Conservation (phyloP, 2,329 filamentous ascomycete species). For the Sporothrix sp. region DNA sequence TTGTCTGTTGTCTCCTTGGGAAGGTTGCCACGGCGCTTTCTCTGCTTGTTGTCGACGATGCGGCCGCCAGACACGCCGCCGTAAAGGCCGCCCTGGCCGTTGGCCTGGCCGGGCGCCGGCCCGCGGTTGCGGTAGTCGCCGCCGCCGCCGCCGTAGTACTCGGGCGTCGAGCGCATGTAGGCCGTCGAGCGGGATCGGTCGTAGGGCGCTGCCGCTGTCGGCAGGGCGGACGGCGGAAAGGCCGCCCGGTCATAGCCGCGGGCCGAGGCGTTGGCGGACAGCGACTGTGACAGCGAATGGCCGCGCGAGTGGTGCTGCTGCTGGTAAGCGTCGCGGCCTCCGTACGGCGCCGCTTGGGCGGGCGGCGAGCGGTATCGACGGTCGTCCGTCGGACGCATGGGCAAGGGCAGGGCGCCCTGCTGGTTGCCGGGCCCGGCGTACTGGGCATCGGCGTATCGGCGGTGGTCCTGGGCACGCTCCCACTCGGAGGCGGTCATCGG, state of each 20-base stretch:
- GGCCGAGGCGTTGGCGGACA: neutral
- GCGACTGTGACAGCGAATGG: conserved; percentile 11
- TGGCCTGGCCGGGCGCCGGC: conserved; percentile 30
- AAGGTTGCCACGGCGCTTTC: conserved; percentile 69
- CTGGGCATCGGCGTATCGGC: too few species aligned
- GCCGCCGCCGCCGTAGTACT: too few species aligned
- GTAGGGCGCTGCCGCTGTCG: neutral
- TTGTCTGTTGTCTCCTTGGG: conserved; percentile 85
- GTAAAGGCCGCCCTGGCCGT: neutral
- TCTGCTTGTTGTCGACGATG: conserved; percentile 39
- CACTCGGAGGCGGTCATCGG: too few species aligned
- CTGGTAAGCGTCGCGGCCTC: too few species aligned
- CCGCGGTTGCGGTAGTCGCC: too few species aligned
- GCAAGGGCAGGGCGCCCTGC: neutral
- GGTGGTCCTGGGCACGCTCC: too few species aligned
- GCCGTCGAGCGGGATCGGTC: too few species aligned
- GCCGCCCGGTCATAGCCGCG: neutral
- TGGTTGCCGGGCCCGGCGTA: too few species aligned
- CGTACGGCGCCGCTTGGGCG: too few species aligned
- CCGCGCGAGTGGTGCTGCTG: conserved; percentile 5
- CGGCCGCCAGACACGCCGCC: conserved; percentile 6
- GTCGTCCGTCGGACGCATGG: neutral
- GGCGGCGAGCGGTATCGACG: neutral
- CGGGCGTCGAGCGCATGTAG: too few species aligned
- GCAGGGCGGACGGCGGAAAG: neutral